Evolutionary conservation across 2,329 filamentous ascomycete genomes (phyloP).

Genomic region (Incumbomyces delicatus): DNA sequence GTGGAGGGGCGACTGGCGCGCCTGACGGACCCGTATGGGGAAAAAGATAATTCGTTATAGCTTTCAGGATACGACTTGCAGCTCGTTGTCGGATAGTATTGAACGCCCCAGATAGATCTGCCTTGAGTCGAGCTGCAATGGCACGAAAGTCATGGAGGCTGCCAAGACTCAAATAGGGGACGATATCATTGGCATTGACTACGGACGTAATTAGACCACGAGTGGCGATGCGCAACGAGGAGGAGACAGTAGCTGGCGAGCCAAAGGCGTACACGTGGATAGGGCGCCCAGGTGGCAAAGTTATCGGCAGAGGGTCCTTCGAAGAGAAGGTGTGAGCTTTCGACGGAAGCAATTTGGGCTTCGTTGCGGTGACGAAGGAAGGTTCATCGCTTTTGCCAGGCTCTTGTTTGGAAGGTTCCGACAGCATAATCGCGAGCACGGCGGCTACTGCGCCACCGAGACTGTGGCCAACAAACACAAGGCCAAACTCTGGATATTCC

Average conservation of each 20-base stretch:
- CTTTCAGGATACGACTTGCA: slow-evolving; percentile 55
- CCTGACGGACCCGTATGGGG: slow-evolving; percentile 2
- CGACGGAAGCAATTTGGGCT: slow-evolving; percentile 29
- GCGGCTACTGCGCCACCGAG: slow-evolving; percentile 61
- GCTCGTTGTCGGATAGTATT: slow-evolving; percentile 57
- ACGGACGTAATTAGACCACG: slow-evolving; percentile 65
- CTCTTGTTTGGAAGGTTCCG: slow-evolving; percentile 39
- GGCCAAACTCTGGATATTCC: slow-evolving; percentile 58
- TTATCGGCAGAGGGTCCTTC: slow-evolving; percentile 29
- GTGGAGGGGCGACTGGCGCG: slow-evolving; percentile 26
- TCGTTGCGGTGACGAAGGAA: slow-evolving; percentile 53
- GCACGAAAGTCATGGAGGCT: slow-evolving; percentile 66
- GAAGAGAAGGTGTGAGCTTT: slow-evolving; percentile 25
- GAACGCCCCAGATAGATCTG: slow-evolving; percentile 57
- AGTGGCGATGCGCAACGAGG: slow-evolving; percentile 58
- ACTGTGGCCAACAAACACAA: slow-evolving; percentile 61
- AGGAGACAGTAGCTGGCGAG: slow-evolving; percentile 62
- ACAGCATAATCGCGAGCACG: slow-evolving; percentile 60
- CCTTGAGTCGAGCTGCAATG: slow-evolving; percentile 62
- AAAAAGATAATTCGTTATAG: slow-evolving; percentile 37
- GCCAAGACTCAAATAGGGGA: slow-evolving; percentile 64
- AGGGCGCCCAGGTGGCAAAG: slow-evolving; percentile 56
- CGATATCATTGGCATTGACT: slow-evolving; percentile 63
- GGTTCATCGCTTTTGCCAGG: slow-evolving; percentile 32
- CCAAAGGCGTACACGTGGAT: slow-evolving; percentile 76